These are phyloP conservation scores for Candida rishiriensis DNA, from an alignment of 805 yeast genomes.

Conservation along the genomic window DNA sequence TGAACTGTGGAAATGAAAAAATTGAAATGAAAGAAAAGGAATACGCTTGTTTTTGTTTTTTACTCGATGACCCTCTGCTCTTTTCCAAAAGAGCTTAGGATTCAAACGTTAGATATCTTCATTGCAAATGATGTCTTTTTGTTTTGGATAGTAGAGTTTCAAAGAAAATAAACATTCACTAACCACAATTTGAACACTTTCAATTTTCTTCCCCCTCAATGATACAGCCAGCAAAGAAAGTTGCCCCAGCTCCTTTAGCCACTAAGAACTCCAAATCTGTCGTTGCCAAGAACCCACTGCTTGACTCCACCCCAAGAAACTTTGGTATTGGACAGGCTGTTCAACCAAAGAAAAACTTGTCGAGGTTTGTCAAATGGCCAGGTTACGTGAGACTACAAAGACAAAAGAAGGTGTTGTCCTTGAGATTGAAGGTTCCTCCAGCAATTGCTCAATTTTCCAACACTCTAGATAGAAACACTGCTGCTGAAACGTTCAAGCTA, in stretches of 20 bases:
- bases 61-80: constrained; percentile 25
- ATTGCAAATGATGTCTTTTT: not conserved
- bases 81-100: constrained; percentile 4
- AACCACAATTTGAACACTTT: constrained; percentile 15
- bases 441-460: constrained; percentile 95
- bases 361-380: constrained; percentile 99
- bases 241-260: constrained; percentile 98
- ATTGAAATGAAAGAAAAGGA: too few relatives aligned
- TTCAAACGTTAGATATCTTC: not conserved
- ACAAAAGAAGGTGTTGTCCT: constrained; percentile 92
- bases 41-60: constrained; percentile 5
- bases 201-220: constrained; percentile 28
- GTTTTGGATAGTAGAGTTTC: constrained; percentile 13
- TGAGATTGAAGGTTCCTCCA: constrained; percentile 99
- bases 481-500: constrained; percentile 93
- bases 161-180: not conserved
- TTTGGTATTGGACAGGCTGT: constrained; percentile 95
- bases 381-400: constrained; percentile 97
- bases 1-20: not conserved
- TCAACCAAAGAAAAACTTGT: constrained; percentile 93
- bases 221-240: constrained; percentile 58
- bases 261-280: constrained; percentile 53
- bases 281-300: constrained; percentile 70
- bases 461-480: constrained; percentile 98
- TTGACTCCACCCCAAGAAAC: constrained; percentile 86